phyloP scores from a whole-genome alignment of 805 yeast species.

The Candida saitoana region DNA sequence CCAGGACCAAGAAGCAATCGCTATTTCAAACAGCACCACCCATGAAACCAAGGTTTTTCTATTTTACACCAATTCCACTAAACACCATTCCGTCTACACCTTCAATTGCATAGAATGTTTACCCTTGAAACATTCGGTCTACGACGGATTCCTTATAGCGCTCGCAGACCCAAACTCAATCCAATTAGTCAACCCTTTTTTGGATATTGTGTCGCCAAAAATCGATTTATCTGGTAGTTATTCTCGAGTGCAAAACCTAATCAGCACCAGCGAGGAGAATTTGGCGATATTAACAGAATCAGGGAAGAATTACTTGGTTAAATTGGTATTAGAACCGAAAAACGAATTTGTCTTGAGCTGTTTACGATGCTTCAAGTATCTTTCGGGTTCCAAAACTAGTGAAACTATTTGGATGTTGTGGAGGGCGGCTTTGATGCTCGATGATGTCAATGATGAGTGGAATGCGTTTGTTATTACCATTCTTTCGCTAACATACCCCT shows the following conservation, averaged over 20 bases:
- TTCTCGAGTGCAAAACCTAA: conserved; percentile 17
- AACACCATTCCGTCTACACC: conserved; percentile 29
- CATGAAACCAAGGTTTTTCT: conserved; percentile 48
- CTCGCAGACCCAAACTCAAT: conserved; percentile 33
- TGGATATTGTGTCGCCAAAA: conserved; percentile 41
- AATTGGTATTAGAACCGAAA: conserved; percentile 43
- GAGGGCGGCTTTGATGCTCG: conserved; percentile 50
- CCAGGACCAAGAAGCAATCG: conserved; percentile 58
- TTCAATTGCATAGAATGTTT: conserved; percentile 34
- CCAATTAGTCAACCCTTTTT: conserved; percentile 52
- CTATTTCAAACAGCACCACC: conserved; percentile 44
- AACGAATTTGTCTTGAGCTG: conserved; percentile 41
- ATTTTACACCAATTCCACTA: conserved; percentile 31
- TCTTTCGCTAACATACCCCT: conserved; percentile 48
- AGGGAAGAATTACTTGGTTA: conserved; percentile 22
- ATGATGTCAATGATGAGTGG: conserved; percentile 52
- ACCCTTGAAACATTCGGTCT: conserved; percentile 28
- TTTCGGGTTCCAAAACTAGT: conserved; percentile 55
- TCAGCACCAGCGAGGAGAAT: conserved; percentile 25
- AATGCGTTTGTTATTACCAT: conserved; percentile 51
- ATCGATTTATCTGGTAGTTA: conserved; percentile 14
- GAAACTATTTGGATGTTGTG: conserved; percentile 61
- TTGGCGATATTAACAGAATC: conserved; percentile 21
- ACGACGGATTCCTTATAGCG: conserved; percentile 45
- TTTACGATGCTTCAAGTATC: conserved; percentile 46